Base-by-base conservation (phyloP, 2,329 filamentous ascomycete species). In the Pseudopithomyces maydicus region DNA sequence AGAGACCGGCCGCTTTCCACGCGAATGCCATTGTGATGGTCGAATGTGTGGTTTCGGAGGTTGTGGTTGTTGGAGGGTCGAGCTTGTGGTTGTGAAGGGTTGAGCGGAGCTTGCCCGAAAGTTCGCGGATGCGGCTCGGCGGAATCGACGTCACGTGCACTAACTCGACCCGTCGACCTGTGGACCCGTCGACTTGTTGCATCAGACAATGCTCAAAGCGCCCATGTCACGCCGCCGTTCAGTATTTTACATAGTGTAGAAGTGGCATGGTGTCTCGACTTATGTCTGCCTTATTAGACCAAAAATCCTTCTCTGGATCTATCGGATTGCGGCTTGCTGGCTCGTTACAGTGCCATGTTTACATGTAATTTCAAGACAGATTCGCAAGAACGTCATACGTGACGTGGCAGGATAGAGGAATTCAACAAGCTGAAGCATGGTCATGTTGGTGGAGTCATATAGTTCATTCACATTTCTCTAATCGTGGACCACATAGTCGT, bases 1-100 rank as follows among this genome's bases (percentile, higher is more conserved):
- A 96, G 78, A 98, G 85, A 82, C 95, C 95, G 79, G 95, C 91
- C 77, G 93, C 88, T 90, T 97, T 98, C 95, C 94, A 99, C 78
- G 93, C 91, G 84, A 93, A 94, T 82, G 90, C 85, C 95, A 98
- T 99, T 83, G 86, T 91, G 86, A 75, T 72, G 77, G 73, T 71
- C 61, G 66, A 63, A 62, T 65, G 64, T 44, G 68, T 63, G 59
- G 59, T 58, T 66, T 66, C 49, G 64, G 61, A 61, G 56, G 56
- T 52, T 61, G 58, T 57, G 64, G 62, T 59, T 58, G 63, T 58
- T 63, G 59, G 58, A 45, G 59, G 61, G 59, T 68, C 61, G 63
- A 62, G 54, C 63, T 56, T 62, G 65, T 55, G 57, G 56, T 59
- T 59, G 65, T 66, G 59, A 68, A 67, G 67, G 61, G 65, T 65